Evolutionary conservation across 2,329 filamentous ascomycete genomes (phyloP).

Genomic region (Neocucurbitaria cava): DNA sequence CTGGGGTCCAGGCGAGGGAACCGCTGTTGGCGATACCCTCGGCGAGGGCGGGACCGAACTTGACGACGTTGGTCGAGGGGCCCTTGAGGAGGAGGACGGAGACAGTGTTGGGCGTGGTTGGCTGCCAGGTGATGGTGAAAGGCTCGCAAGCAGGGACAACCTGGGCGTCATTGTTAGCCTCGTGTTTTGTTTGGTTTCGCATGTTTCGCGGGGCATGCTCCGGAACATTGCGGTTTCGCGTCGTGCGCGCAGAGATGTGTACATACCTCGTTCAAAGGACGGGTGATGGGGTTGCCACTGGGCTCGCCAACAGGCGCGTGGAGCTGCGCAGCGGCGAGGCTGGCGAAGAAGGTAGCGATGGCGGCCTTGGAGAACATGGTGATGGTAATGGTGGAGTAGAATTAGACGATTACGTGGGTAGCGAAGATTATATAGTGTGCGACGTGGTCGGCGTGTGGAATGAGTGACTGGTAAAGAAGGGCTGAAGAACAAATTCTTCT

Average conservation of each 20-base stretch:
- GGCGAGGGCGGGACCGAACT: constrained; percentile 57
- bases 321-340: constrained; percentile 54
- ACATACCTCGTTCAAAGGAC: constrained; percentile 57
- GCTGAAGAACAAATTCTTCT: constrained; percentile 38
- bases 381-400: constrained; percentile 15
- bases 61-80: constrained; percentile 61
- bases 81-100: constrained; percentile 68
- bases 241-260: not conserved
- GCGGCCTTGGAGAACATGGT: constrained; percentile 48
- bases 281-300: constrained; percentile 62
- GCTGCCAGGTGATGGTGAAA: constrained; percentile 66
- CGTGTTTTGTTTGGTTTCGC: constrained; percentile 5
- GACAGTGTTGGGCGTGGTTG: constrained; percentile 57
- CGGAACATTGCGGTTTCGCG: not conserved
- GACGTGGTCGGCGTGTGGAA: constrained; percentile 10
- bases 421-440: constrained; percentile 24
- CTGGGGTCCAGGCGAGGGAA: constrained; percentile 62
- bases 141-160: constrained; percentile 62
- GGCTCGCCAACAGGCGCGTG: constrained; percentile 41
- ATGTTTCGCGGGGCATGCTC: not conserved
- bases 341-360: constrained; percentile 59
- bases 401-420: constrained; percentile 40
- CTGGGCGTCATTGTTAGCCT: constrained; percentile 25
- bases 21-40: constrained; percentile 64
- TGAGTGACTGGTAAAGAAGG: constrained; percentile 35